Percentiles rank a stretch among this genome's conserved stretches.
These are phyloP conservation scores for Fusarium torreyae DNA, from an alignment of 2,329 filamentous ascomycete genomes.

Conservation along the genomic window DNA sequence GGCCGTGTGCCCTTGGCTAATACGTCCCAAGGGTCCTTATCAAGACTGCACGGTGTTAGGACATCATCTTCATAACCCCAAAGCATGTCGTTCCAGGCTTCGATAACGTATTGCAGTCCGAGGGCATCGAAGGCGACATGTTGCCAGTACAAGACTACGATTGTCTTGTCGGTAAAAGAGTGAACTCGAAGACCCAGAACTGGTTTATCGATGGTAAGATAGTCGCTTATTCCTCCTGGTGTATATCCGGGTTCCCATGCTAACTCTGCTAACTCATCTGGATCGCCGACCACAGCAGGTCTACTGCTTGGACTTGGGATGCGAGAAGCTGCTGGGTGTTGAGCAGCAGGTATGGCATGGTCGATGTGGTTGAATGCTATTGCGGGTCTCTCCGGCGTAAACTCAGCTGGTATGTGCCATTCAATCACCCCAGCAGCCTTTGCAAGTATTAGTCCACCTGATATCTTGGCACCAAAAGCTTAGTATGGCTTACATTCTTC, in stretches of 20 bases:
- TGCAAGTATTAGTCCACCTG: background rate
- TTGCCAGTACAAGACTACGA: constrained; percentile 18
- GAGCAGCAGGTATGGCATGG: constrained; percentile 9
- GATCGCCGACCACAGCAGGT: constrained; percentile 24
- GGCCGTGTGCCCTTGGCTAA: constrained; percentile 20
- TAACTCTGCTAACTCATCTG: constrained; percentile 25
- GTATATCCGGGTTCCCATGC: constrained; percentile 22
- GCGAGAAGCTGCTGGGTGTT: constrained; percentile 17
- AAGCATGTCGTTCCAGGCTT: constrained; percentile 21
- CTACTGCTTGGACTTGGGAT: constrained; percentile 6
- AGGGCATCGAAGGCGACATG: constrained; percentile 25
- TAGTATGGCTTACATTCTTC: constrained; percentile 13
- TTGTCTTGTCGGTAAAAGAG: constrained; percentile 28
- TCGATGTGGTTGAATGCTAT: constrained; percentile 16
- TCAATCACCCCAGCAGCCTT: constrained; percentile 27
- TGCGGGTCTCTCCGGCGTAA: constrained; percentile 21
- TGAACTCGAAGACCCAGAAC: constrained; percentile 19
- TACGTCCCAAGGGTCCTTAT: constrained; percentile 23
- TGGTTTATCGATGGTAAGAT: constrained; percentile 16
- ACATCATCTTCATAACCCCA: constrained; percentile 18
- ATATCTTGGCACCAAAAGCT: no score
- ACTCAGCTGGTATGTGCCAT: constrained; percentile 32
- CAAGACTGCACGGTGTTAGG: constrained; percentile 4
- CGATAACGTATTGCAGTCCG: constrained; percentile 6
- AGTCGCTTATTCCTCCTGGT: constrained; percentile 20